A percentile compares a stretch with the other conserved stretches of the same genome.
These are phyloP conservation scores for Corymbia citriodora DNA, from an alignment of 441 rosid species.

Conservation along the genomic window DNA sequence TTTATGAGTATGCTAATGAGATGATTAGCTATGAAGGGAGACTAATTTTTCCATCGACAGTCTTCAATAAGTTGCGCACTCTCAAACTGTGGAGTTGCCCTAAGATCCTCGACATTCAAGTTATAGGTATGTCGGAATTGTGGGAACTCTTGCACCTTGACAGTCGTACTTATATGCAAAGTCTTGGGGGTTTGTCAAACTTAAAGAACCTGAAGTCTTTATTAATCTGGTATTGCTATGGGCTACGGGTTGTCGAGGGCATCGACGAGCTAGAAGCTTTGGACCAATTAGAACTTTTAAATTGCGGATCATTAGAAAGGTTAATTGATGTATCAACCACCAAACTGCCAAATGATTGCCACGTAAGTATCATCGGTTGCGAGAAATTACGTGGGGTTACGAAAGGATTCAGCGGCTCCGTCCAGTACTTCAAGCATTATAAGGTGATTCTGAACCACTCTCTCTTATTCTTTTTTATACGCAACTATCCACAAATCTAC, in stretches of 20 bases:
- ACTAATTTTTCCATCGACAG: neutral
- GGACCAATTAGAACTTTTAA: rapidly evolving
- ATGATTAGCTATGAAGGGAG: neutral
- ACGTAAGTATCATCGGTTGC: rapidly evolving
- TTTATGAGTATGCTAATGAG: neutral
- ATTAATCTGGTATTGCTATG: rapidly evolving
- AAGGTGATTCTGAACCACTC: neutral
- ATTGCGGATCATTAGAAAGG: neutral
- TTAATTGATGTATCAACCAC: neutral
- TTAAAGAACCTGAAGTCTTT: neutral
- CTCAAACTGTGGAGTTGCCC: neutral
- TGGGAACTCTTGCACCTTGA: rapidly evolving
- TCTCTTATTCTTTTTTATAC: neutral
- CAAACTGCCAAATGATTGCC: neutral
- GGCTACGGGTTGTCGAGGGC: neutral
- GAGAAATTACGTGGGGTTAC: neutral
- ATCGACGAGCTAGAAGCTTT: neutral
- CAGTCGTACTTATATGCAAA: rapidly evolving
- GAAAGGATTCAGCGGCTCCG: neutral
- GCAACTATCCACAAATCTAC: neutral
- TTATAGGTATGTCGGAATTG: neutral
- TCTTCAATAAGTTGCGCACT: neutral
- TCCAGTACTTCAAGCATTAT: neutral
- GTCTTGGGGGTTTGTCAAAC: neutral
- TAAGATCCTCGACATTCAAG: neutral